phyloP scores from a whole-genome alignment of 1,284 basidiomycete genomes.

The Cryptococcus deneoformans region DNA sequence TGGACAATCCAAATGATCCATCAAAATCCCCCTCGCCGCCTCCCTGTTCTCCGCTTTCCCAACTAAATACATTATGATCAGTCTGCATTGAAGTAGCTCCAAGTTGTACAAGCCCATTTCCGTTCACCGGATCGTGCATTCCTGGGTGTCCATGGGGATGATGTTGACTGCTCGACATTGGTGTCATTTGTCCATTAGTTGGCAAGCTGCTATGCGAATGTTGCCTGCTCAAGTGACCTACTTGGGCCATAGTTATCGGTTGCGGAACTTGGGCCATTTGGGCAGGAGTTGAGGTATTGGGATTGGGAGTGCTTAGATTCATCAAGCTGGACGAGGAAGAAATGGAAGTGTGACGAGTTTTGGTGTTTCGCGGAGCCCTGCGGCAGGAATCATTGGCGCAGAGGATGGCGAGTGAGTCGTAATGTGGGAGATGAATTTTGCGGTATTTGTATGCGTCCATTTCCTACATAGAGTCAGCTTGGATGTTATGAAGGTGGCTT shows the following conservation, averaged over 20 bases:
- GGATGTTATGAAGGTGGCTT: background rate
- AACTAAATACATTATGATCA: conserved; percentile 14
- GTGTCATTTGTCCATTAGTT: too few relatives aligned
- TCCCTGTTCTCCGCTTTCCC: conserved; percentile 4
- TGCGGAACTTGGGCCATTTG: too few relatives aligned
- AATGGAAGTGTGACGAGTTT: background rate
- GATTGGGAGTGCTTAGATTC: background rate
- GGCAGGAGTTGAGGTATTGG: background rate
- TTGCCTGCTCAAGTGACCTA: too few relatives aligned
- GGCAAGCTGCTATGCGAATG: too few relatives aligned
- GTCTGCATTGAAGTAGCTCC: background rate
- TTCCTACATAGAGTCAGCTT: conserved; percentile 6
- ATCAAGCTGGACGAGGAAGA: background rate
- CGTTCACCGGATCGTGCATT: background rate
- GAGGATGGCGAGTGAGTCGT: conserved; percentile 29
- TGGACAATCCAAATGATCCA: conserved; percentile 23
- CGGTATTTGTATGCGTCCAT: conserved; percentile 32
- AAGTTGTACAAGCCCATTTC: background rate
- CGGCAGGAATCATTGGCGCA: conserved; percentile 19
- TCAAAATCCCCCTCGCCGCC: conserved; percentile 26
- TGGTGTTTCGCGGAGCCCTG: conserved; percentile 1
- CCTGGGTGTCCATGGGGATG: background rate
- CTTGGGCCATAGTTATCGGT: too few relatives aligned
- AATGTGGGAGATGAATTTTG: conserved; percentile 39
- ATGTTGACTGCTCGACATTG: background rate